These are phyloP conservation scores for Tremella yokohamensis DNA, from an alignment of 768 basidiomycete species.

Conservation along the genomic window DNA sequence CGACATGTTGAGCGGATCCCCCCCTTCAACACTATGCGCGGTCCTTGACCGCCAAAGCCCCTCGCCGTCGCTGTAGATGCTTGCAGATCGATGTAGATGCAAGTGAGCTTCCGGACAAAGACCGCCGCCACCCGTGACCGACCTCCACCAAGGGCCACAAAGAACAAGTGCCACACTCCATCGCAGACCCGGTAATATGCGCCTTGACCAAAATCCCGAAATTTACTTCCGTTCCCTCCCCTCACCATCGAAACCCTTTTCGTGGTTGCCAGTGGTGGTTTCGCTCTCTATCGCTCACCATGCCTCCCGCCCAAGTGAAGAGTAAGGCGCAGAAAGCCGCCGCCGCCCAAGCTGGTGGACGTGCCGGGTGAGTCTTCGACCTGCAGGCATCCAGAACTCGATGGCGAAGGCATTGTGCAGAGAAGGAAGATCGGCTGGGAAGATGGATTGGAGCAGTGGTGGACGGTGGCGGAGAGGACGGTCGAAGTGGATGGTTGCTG, in stretches of 20 bases:
- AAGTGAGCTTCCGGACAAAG: too few relatives aligned
- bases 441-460: conserved; percentile 1
- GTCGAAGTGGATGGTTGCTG: conserved; percentile 1
- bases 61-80: too few relatives aligned
- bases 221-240: not conserved
- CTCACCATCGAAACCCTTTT: not conserved
- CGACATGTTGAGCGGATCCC: too few relatives aligned
- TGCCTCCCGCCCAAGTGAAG: conserved; percentile 50
- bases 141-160: too few relatives aligned
- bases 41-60: too few relatives aligned
- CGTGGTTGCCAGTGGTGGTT: too few relatives aligned
- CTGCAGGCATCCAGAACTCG: not conserved
- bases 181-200: too few relatives aligned
- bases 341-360: conserved; percentile 51
- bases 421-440: not conserved
- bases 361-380: conserved; percentile 47
- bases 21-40: too few relatives aligned
- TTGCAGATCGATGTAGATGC: too few relatives aligned
- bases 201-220: not conserved
- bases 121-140: too few relatives aligned
- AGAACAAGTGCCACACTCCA: too few relatives aligned
- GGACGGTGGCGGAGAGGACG: not conserved
- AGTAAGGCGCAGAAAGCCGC: conserved; percentile 50
- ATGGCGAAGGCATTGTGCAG: not conserved
- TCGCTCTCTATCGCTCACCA: conserved; percentile 1